Evolutionary conservation across 331 rosid genomes (phyloP), one percentile per base, ranked within the genome.

Genomic region (Pyrus hybrid): DNA sequence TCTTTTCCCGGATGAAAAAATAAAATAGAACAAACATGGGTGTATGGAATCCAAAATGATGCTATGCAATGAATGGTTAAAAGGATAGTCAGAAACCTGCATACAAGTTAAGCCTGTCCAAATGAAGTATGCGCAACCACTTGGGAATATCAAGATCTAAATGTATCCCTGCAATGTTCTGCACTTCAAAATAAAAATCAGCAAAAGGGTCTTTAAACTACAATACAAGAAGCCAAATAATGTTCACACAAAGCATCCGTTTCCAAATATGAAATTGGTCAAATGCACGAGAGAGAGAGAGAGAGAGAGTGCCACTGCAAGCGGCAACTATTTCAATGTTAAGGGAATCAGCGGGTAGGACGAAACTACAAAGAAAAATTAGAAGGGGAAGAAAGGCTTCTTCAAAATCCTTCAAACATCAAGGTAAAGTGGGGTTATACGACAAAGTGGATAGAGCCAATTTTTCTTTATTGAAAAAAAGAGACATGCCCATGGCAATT

Each of bases 111-210:
- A 91, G 80, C 91, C 82, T 85, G 83, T 92, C 97, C 89, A 89
- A 74, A 80, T 81, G 96, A 88, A 95, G 96, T 73, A 92, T 77
- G 77, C 21, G 91, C 87, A 86, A 76, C 99, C 97, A 95, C 87
- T 92, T 95, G 65, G 97, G 96, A 80, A 87, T 72, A 83, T 95
- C 98, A 82, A 95, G 90, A 91, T 91, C 82, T 64, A 87, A 82
- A 84, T 83, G 90, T 79, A 95, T 86, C 68, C 98, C 98, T 61
- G 97, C 83, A 82, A 92, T 75, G 84, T 83, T 85, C 99, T 95
- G 88, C 93, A 88, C 65, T 74, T 74, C 76, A 79, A 88, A 78
- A 16, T 76, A 70, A 77, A 74, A 71, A 68, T 81, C 54, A 79
- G 80, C 69, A 78, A 22, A 76, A 22, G 53, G 51, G 67, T 68